phyloP scores from a whole-genome alignment of 2,329 filamentous ascomycete genomes.

The Alternaria consortialis region DNA sequence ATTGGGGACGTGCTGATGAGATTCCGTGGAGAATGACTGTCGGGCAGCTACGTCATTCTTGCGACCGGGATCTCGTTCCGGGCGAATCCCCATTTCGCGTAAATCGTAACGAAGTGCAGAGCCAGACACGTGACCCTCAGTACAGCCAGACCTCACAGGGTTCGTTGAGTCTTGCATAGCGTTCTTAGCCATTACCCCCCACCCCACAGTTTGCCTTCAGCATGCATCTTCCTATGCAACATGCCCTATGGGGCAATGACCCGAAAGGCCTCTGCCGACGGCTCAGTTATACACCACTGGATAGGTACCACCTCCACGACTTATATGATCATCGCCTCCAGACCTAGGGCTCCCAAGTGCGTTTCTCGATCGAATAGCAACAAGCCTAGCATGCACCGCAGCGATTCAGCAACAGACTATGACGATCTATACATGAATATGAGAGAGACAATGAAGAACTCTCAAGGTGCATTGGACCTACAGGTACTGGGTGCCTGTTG shows the following conservation, averaged over 20 bases:
- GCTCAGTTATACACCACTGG: background rate
- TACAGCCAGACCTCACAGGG: background rate
- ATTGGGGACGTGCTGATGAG: background rate
- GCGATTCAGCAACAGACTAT: constrained; percentile 25
- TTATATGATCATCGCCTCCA: background rate
- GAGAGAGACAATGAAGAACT: constrained; percentile 6
- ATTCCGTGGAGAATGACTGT: background rate
- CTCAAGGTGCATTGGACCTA: constrained; percentile 53
- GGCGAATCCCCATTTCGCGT: constrained; percentile 13
- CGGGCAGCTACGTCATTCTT: constrained; percentile 8
- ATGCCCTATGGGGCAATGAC: background rate
- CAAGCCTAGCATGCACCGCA: constrained; percentile 17
- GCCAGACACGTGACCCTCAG: background rate
- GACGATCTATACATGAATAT: background rate
- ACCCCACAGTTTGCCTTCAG: background rate
- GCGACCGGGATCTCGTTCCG: constrained; percentile 3
- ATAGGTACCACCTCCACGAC: background rate
- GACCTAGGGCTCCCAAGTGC: background rate
- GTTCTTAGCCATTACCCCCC: background rate
- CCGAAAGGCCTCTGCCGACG: background rate
- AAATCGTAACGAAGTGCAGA: constrained; percentile 17
- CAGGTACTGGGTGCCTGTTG: constrained; percentile 65
- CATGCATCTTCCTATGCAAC: background rate
- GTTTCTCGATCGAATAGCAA: background rate
- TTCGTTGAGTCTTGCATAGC: background rate